Conservation (phyloP, 345 rosid genomes). For the Sisymbrium altissimum region DNA sequence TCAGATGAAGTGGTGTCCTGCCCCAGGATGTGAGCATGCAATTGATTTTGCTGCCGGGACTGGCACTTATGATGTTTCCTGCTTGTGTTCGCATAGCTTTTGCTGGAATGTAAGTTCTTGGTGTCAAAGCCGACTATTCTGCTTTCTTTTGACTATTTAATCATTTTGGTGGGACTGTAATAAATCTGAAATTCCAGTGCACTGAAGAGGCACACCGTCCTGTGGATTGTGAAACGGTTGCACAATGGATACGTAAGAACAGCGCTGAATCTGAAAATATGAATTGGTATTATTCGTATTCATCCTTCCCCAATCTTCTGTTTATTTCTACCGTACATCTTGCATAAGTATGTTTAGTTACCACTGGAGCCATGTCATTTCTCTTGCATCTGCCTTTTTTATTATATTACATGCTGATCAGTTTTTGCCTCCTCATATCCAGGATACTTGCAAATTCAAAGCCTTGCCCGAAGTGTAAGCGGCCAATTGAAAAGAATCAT, state of each 20-base stretch:
- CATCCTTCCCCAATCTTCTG: background rate
- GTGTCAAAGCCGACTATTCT: constrained; percentile 5
- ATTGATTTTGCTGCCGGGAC: constrained; percentile 31
- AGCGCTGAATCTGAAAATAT: constrained; percentile 36
- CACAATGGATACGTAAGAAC: constrained; percentile 34
- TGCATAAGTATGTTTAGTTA: background rate
- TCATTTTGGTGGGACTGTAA: background rate
- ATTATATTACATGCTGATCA: background rate
- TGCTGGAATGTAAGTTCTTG: constrained; percentile 39
- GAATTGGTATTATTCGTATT: constrained; percentile 27
- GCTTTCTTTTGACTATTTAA: background rate
- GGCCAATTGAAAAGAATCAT: constrained; percentile 38
- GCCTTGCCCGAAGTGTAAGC: constrained; percentile 38
- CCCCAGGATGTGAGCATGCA: constrained; percentile 93
- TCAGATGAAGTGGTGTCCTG: constrained; percentile 99
- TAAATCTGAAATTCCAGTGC: constrained; percentile 28
- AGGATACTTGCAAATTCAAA: constrained; percentile 41
- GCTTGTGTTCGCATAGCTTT: constrained; percentile 36
- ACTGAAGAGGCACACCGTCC: constrained; percentile 40
- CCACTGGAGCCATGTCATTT: background rate
- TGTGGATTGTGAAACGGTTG: constrained; percentile 31
- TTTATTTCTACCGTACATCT: background rate
- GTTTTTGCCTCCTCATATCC: background rate
- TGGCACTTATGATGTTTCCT: constrained; percentile 30
- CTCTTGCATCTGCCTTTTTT: background rate